Conservation (phyloP, 2,329 filamentous ascomycete genomes). For the Cladorrhinum sp. region DNA sequence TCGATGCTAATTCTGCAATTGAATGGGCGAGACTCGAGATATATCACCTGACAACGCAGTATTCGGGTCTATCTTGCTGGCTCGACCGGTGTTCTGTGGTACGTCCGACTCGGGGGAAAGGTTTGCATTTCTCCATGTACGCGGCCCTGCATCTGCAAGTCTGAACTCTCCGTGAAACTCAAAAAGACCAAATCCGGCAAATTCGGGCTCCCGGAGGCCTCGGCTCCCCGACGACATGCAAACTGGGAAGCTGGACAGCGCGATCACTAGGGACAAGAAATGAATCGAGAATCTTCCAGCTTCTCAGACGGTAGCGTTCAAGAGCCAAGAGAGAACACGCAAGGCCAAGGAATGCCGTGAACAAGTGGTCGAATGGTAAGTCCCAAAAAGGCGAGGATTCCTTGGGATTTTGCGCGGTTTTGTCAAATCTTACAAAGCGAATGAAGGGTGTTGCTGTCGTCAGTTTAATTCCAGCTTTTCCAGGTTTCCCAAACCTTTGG, state of each 20-base stretch:
- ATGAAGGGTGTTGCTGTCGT: neutral
- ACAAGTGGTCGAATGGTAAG: neutral
- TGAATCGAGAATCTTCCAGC: neutral
- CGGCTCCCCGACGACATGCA: neutral
- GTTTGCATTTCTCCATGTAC: neutral
- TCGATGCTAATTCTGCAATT: no score
- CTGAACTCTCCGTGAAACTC: neutral
- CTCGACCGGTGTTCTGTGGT: neutral
- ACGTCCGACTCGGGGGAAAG: neutral
- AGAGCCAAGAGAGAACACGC: no score
- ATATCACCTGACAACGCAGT: neutral
- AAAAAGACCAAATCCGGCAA: neutral
- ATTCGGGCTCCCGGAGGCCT: neutral
- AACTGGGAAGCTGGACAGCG: neutral
- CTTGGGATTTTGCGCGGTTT: neutral
- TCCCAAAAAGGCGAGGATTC: neutral
- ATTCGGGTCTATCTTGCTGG: neutral
- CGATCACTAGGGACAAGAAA: neutral
- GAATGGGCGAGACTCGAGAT: neutral
- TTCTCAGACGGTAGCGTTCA: neutral
- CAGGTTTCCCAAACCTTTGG: neutral
- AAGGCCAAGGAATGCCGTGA: neutral
- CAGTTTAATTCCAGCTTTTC: neutral
- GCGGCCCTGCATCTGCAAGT: neutral
- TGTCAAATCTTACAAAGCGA: neutral